Conservation (phyloP, 169 alveolate genomes). For the Plasmodium knowlesi region DNA sequence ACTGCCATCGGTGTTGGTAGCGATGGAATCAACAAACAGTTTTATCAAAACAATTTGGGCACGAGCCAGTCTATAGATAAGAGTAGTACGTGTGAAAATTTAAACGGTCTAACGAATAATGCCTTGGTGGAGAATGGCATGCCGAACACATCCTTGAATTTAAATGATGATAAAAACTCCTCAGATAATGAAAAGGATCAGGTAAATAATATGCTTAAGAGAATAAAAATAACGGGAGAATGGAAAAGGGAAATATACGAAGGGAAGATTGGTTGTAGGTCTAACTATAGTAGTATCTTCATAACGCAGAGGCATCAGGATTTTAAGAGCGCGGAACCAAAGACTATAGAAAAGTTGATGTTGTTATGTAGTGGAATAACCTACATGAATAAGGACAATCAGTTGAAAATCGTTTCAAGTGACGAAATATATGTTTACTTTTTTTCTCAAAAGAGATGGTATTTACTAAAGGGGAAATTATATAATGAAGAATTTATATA, state of each 20-base stretch:
- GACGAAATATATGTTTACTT: constrained; percentile 85
- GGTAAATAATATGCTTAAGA: not conserved
- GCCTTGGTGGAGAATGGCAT: not conserved
- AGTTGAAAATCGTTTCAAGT: constrained; percentile 78
- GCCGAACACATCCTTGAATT: not conserved
- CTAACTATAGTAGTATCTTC: constrained; percentile 88
- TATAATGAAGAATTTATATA: constrained; percentile 80
- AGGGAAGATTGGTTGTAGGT: constrained; percentile 88
- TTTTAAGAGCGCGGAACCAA: constrained; percentile 83
- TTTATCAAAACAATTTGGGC: not conserved
- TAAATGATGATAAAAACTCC: not conserved
- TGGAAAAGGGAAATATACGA: constrained; percentile 87
- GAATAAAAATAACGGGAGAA: constrained; percentile 76
- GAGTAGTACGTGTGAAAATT: not conserved
- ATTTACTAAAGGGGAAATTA: constrained; percentile 80
- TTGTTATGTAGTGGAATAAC: constrained; percentile 85
- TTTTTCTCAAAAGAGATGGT: constrained; percentile 86
- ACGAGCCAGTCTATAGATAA: not conserved
- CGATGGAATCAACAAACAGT: not conserved
- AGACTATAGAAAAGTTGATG: constrained; percentile 86
- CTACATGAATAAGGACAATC: constrained; percentile 52
- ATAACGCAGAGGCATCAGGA: constrained; percentile 91
- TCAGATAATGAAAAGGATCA: not conserved
- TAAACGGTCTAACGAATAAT: not conserved
- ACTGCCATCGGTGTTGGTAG: not conserved